Evolutionary conservation across 2,329 filamentous ascomycete genomes (phyloP), one percentile per base, ranked within the genome.

Genomic region (Pestalotiopsis sp.): DNA sequence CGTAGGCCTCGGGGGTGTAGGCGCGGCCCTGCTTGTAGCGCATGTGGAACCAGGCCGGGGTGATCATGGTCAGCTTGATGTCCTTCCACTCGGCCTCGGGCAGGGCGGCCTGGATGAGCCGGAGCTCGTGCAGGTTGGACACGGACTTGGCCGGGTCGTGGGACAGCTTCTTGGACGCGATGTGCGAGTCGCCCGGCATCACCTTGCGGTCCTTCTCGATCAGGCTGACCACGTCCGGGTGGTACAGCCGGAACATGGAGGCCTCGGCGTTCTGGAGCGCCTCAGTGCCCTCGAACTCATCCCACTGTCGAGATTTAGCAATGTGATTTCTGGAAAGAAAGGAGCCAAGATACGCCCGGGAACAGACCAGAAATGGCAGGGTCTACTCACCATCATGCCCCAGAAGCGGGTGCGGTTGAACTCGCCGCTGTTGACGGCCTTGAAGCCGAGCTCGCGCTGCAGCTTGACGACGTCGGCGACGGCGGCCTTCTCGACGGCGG

Each of bases 361-460:
- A 25, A 25, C 25, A 25, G 25, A 25, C 25, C 25, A 25, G n/a
- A 17, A 49, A 49, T 6, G 13, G 13, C 57, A 3, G 31, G 57
- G 6, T 65, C 36, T 7, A 65, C 63, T 25, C 38, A 58, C 64
- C 78, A 85, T 85, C 7, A 82, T 77, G 17, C 85, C 85, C 85
- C 85, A 85, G 77, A 85, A 85, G 59, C 83, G 81, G 14, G 84
- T 86, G 64, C 85, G 84, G 72, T 80, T 80, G 77, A 91, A 94
- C 80, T 95, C 92, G 76, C 92, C 92, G 73, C 90, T 91, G 57
- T 87, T 92, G 68, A 94, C 84, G 31, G 87, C 89, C 70, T 88
- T 87, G 76, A 91, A 87, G 61, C 91, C 90, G 1, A 92, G 83
- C 68, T 91, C 86, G 67, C 86, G 85, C 83, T 94, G 92, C 69